Evolutionary conservation across 2,329 filamentous ascomycete species (phyloP), one percentile per base, ranked within the genome.

Genomic region (Paradendryphiella salina): DNA sequence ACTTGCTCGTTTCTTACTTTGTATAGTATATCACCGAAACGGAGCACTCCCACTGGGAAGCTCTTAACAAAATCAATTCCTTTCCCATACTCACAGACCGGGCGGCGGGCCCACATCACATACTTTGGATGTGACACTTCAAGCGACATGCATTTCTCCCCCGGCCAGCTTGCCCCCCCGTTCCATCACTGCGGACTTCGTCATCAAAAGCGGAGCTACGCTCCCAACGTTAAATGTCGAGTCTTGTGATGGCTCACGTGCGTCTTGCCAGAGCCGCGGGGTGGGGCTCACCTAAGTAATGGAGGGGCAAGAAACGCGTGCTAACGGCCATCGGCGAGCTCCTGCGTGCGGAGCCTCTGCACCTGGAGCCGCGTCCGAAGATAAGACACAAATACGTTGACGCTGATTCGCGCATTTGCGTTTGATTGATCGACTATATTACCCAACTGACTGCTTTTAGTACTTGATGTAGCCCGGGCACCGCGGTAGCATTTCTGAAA

Each of bases 321-420:
- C 43, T 26, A 44, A 54, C 63, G 64, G 64, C 48, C 53, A 59
- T 64, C 62, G 64, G 52, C 64, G 64, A 64, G 56, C 61, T 64
- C 64, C 64, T 61, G 53, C 54, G 48, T 45, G 52, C 56, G 49
- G 53, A 61, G 43, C 49, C 39, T 52, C 38, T 43, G 41, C 46
- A 47, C 32, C 49, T 43, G 32, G 51, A 50, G 21, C 23, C 46
- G 52, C 36, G 35, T 35, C 29, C 36, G 13, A 33, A 52, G 59
- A 61, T 61, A 58, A 62, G 57, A 52, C 43, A 20, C 32, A 51
- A 56, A 53, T 41, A 39, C 20, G 36, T 26, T 14, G 15, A 28
- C 13, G 50, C 18, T 61, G 54, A 63, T 65, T 65, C 57, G 60
- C 29, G 29, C 39, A 29, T 32, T 29, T 42, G 18, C 29, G 4